Conservation (phyloP, 2,329 filamentous ascomycete species). For the Emydomyces testavorans region DNA sequence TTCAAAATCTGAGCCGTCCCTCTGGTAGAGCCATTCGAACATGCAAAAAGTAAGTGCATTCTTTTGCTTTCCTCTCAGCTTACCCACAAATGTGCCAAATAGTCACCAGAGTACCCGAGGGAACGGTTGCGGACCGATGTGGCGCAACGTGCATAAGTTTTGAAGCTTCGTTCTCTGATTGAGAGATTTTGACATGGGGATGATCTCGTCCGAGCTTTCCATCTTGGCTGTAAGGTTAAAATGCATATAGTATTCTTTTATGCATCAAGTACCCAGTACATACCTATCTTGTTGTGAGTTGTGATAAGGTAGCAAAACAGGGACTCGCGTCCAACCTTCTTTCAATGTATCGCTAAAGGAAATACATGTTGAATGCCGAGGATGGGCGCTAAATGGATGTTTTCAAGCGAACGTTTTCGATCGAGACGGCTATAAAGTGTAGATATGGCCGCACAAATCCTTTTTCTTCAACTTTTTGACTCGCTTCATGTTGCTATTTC, state of each 20-base stretch:
- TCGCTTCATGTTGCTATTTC: not conserved
- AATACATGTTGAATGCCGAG: slow-evolving; percentile 8
- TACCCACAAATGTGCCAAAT: slow-evolving; percentile 1
- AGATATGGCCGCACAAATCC: not conserved
- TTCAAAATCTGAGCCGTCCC: not conserved
- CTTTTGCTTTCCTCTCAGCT: not conserved
- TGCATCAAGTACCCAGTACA: slow-evolving; percentile 14
- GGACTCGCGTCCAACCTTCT: slow-evolving; percentile 14
- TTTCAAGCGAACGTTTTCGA: slow-evolving; percentile 1
- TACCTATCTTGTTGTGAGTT: slow-evolving; percentile 11
- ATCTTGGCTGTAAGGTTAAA: slow-evolving; percentile 12
- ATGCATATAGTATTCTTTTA: slow-evolving; percentile 13
- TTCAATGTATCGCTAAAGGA: slow-evolving; percentile 1
- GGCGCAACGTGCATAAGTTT: slow-evolving; percentile 11
- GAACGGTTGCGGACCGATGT: slow-evolving; percentile 14
- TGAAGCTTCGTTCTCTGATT: slow-evolving; percentile 12
- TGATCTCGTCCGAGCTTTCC: slow-evolving; percentile 14
- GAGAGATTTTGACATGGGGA: slow-evolving; percentile 9
- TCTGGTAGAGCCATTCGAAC: slow-evolving; percentile 7
- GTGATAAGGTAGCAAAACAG: slow-evolving; percentile 7
- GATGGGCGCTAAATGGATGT: slow-evolving; percentile 14
- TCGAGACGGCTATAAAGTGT: slow-evolving; percentile 4
- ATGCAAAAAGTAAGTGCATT: slow-evolving; percentile 4
- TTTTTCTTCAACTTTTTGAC: not conserved
- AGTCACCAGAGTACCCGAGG: slow-evolving; percentile 9